Conservation (phyloP, 2,329 filamentous ascomycete species). For the Epichloe glyceriae region DNA sequence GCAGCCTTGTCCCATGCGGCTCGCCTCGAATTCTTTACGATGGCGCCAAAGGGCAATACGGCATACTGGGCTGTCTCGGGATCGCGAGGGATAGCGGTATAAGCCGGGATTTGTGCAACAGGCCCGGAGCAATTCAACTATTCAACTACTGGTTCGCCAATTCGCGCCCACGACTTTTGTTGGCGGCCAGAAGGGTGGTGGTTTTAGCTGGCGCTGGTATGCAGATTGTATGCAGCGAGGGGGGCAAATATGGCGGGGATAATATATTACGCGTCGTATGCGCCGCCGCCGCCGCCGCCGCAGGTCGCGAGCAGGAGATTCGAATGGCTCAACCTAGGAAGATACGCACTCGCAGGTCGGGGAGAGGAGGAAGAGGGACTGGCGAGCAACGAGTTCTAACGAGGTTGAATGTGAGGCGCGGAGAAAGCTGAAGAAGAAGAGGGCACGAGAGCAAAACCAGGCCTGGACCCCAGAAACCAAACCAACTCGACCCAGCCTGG, state of each 20-base stretch:
- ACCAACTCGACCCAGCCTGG: background rate
- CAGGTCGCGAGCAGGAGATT: too few species aligned
- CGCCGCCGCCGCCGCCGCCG: too few species aligned
- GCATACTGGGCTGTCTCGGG: slow-evolving; percentile 5
- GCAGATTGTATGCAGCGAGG: too few species aligned
- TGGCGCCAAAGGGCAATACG: slow-evolving; percentile 1
- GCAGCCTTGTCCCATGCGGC: slow-evolving; percentile 10
- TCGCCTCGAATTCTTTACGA: slow-evolving; percentile 1
- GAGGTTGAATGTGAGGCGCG: background rate
- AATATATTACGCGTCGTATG: too few species aligned
- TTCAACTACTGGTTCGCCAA: background rate
- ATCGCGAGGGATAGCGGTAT: background rate
- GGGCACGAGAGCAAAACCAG: background rate
- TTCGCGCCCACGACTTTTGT: background rate
- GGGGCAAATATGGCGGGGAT: too few species aligned
- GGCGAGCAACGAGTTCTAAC: background rate
- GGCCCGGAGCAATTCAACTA: background rate
- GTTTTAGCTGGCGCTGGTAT: background rate
- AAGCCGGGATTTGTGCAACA: background rate
- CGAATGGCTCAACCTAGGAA: too few species aligned
- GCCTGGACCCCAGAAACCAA: background rate
- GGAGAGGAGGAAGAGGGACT: background rate
- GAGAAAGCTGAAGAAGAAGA: background rate
- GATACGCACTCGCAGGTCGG: background rate
- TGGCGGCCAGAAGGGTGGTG: background rate